Base-by-base conservation (phyloP, 2,329 filamentous ascomycete species). In the Colletotrichum gloeosporioides region DNA sequence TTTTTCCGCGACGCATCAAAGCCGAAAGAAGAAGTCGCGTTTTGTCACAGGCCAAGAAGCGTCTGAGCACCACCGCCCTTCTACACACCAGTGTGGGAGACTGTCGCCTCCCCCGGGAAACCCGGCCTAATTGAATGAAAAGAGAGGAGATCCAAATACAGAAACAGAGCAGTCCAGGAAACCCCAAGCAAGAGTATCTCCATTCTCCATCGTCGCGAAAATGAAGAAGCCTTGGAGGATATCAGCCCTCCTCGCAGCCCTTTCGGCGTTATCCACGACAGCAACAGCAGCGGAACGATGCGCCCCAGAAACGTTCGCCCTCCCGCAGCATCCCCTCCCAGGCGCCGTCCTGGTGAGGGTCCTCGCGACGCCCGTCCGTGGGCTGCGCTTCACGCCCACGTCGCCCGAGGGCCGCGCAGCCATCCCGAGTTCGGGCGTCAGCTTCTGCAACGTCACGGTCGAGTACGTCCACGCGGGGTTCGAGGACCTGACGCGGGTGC, bases 391-490 rank as follows among this genome's bases (percentile, higher is more conserved):
- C 66, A 34, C 31, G 27, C 61, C 75, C n/a, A 15, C 25, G 27
- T 66, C 71, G 36, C 75, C 75, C 12, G 75, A 77, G 67, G 75
- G 75, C 25, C 75, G 75, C 66, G 75, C 72, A 34, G 59, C 71
- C 66, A 75, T 77, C 62, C 75, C 75, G 25, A 44, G 55, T 34
- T 57, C 71, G n/a, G 75, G 75, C 57, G 71, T 73, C 44, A 79
- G 49, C 53, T 79, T 82, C 62, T 84, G 82, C 77, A 82, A 77
- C n/a, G 75, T 77, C 61, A 70, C 75, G 32, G 39, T 83, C 36
- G 78, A 78, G 3, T 82, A 82, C 70, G 80, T 78, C 7, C 82
- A 83, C 75, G 65, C 75, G 15, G 79, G 78, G 22, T 76, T 77
- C 18, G 75, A 78, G 18, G 81, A 83, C 68, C 57, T n/a, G n/a